A percentile compares a stretch with the other conserved stretches of the same genome.
Conservation (phyloP, 164 flowering plant species). For the Vitis vinifera region DNA sequence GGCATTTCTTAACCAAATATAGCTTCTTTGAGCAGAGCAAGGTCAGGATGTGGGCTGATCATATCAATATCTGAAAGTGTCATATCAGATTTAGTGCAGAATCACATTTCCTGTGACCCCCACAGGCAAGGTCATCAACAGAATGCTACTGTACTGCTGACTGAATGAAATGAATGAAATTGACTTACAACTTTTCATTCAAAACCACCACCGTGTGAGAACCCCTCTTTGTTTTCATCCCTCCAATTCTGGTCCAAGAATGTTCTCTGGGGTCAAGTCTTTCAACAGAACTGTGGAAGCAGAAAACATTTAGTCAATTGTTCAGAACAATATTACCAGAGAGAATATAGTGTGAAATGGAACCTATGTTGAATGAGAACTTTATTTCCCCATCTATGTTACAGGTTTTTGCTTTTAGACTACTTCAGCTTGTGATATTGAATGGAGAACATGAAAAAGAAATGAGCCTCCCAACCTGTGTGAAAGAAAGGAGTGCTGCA, state of each 20-base stretch:
- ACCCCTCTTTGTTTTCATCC: constrained; percentile 64
- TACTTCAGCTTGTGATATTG: too few species aligned
- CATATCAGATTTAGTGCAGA: too few species aligned
- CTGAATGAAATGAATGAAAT: background rate
- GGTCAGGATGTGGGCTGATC: too few species aligned
- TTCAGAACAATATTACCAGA: background rate
- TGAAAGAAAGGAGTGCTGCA: too few species aligned
- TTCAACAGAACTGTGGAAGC: constrained; percentile 67
- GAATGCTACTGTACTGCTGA: background rate
- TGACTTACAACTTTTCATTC: constrained; percentile 76
- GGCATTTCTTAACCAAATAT: too few species aligned
- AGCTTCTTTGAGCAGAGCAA: too few species aligned
- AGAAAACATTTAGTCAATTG: constrained; percentile 6
- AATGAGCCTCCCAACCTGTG: background rate
- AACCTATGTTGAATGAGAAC: background rate
- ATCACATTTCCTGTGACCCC: too few species aligned
- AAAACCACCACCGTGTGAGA: constrained; percentile 68
- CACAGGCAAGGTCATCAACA: background rate
- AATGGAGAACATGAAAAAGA: background rate
- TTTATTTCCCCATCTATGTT: too few species aligned
- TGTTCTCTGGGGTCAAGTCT: constrained; percentile 84
- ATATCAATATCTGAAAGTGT: too few species aligned
- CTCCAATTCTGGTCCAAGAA: constrained; percentile 64
- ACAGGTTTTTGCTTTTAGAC: too few species aligned
- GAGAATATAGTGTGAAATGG: background rate